Evolutionary conservation across 192 early-diverging fungal genomes (phyloP), one percentile per base, ranked within the genome.

Genomic region (Coemansia sp.): DNA sequence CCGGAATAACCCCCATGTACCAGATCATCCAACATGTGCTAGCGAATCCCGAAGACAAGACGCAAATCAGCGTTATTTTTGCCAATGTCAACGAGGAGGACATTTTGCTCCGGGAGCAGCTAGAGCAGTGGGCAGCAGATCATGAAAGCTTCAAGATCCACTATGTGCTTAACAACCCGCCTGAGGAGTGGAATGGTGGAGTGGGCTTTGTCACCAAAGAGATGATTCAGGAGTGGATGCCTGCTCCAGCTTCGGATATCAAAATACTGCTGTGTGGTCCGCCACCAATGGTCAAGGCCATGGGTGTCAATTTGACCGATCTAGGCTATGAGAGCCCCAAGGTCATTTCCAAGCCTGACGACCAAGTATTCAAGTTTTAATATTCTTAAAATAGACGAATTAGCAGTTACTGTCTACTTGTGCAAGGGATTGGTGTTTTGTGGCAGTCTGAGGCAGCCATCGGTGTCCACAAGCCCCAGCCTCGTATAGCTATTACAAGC

Each of bases 1-100:
- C 94, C 45, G 94, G 89, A n/a, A 90, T 97, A 59, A 94, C 94
- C 1, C 94, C 94, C 46, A 97, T 97, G 94, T 82, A 90, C 53
- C 93, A 88, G 86, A 87, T 98, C 55, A 90, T 96, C 45, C 89
- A 90, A 46, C 86, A 88, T 26, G 83, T 96, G 20, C 57, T 90
- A 53, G 84, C 85, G 50, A 90, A 98, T 74, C 91, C 91, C 18
- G 69, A 81, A 30, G 96, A 98, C 68, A 86, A 86, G 65, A 98
- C 96, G 26, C 81, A 81, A 41, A 65, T 98, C 41, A 87, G 69
- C 63, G 79, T 98, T n/a, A 80, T 96, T 48, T 98, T 91, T 81
- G 92, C 91, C 59, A 98, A 98, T 71, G 89, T 92, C 40, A 89
- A 72, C 6, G 82, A 84, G 42, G 87, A 93, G 35, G 96, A 96